Base-by-base conservation (phyloP, 345 rosid genomes). In the Citrus inodora region DNA sequence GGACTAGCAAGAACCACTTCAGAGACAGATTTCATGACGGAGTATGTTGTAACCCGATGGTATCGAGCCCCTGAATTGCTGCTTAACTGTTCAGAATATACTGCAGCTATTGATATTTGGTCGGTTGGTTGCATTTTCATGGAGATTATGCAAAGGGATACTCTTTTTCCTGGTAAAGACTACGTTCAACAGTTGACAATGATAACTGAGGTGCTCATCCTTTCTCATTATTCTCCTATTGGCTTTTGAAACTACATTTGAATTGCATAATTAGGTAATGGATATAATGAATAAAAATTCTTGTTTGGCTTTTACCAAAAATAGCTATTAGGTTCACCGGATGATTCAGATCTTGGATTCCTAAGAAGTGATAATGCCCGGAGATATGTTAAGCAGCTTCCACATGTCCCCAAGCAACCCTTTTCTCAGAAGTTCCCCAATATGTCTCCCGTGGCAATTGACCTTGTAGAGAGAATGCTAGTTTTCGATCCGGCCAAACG, bases 91-190 rank as follows among this genome's bases (percentile, higher is more conserved):
- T 85, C 95, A 0, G 95, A 92, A 70, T 90, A 92, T 65, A 88
- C 95, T 61, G 90, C 92, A 48, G 93, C 97, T 22, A 95, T 95
- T 71, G 98, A 95, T 72, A 86, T 94, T 22, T 95, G 98, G 98
- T 93, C 97, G 13, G 98, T 95, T 78, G 97, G 98, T 81, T 95
- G 98, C 87, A 95, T 93, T 74, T 81, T 95, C 70, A 88, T 93
- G 98, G 98, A 93, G 82, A 88, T 93, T 35, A 74, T 90, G 17
- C 85, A 83, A 73, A 87, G 95, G 84, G 94, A 93, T 74, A 91
- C 98, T 4, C 93, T 95, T 60, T 92, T 92, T 33, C 91, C 94
- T 0, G 98, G 98, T 56, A 95, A 89, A 92, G 97, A 94, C 80
- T 94, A 94, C 76, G 92, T 90, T 76, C 97, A 94, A 67, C 98